Conservation (phyloP, 495 filamentous ascomycete species). For the Neurospora terricola region DNA sequence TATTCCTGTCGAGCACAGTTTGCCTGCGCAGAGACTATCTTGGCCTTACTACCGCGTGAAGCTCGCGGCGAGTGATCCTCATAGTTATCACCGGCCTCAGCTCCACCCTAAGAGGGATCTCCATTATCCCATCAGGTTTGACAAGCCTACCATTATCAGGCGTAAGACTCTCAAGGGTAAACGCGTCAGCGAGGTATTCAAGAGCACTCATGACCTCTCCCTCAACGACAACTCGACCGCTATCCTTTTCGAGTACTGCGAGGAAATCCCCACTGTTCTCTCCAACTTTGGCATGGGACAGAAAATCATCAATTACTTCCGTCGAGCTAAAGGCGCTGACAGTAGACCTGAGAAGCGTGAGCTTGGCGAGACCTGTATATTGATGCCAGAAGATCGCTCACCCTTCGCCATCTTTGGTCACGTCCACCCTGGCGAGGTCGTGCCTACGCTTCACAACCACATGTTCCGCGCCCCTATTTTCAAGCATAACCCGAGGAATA, state of each 20-base stretch:
- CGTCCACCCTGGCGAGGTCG: slow-evolving; percentile 79
- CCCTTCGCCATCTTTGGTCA: slow-evolving; percentile 93
- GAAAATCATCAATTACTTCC: slow-evolving; percentile 91
- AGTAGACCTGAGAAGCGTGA: slow-evolving; percentile 38
- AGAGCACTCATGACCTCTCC: slow-evolving; percentile 63
- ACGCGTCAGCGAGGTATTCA: slow-evolving; percentile 63
- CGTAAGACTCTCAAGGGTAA: slow-evolving; percentile 70
- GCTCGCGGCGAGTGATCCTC: slow-evolving; percentile 64
- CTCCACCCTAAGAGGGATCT: slow-evolving; percentile 46
- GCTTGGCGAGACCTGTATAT: slow-evolving; percentile 74
- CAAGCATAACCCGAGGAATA: slow-evolving; percentile 64
- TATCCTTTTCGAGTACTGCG: slow-evolving; percentile 87
- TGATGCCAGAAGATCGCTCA: slow-evolving; percentile 87
- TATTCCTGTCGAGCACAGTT: slow-evolving; percentile 76
- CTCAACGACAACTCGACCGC: slow-evolving; percentile 80
- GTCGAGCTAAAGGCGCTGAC: slow-evolving; percentile 72
- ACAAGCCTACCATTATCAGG: slow-evolving; percentile 58
- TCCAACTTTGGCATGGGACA: slow-evolving; percentile 97
- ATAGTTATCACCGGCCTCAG: slow-evolving; percentile 82
- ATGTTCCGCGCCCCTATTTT: slow-evolving; percentile 95
- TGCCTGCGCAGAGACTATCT: slow-evolving; percentile 81
- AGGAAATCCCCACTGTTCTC: slow-evolving; percentile 81
- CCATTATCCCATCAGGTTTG: slow-evolving; percentile 44
- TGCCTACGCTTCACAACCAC: slow-evolving; percentile 82
- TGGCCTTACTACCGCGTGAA: slow-evolving; percentile 92